These are phyloP conservation scores for Nakaseomyces nivariensis DNA, from an alignment of 1,139 yeast genomes.

Conservation along the genomic window DNA sequence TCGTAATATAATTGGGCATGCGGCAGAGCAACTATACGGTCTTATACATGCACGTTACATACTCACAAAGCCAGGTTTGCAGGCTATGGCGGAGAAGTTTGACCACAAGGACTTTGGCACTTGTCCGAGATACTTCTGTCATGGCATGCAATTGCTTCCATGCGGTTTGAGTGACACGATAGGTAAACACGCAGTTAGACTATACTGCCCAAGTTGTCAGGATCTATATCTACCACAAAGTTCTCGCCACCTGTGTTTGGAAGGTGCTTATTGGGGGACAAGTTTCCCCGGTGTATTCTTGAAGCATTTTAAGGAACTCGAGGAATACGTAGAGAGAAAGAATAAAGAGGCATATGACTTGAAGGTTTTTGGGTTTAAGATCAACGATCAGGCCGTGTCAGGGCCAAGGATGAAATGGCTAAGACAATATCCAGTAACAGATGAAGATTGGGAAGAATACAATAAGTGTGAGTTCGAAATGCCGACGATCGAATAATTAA, in stretches of 20 bases:
- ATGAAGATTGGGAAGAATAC: slow-evolving; percentile 49
- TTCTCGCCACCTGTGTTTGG: slow-evolving; percentile 75
- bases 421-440: slow-evolving; percentile 58
- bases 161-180: slow-evolving; percentile 87
- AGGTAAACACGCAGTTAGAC: slow-evolving; percentile 82
- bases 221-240: slow-evolving; percentile 84
- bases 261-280: slow-evolving; percentile 95
- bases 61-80: slow-evolving; percentile 79
- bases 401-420: slow-evolving; percentile 97
- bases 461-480: slow-evolving; percentile 52
- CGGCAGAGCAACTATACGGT: slow-evolving; percentile 88
- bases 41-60: slow-evolving; percentile 89
- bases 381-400: slow-evolving; percentile 61
- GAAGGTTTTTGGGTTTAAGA: slow-evolving; percentile 78
- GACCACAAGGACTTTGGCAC: slow-evolving; percentile 83
- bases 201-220: slow-evolving; percentile 90
- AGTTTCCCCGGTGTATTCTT: slow-evolving; percentile 88
- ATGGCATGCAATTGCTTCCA: slow-evolving; percentile 86
- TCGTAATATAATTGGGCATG: slow-evolving; percentile 65
- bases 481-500: slow-evolving; percentile 28
- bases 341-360: slow-evolving; percentile 46
- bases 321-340: slow-evolving; percentile 44
- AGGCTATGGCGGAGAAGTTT: slow-evolving; percentile 92
- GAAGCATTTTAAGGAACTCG: slow-evolving; percentile 81
- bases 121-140: slow-evolving; percentile 86